These are phyloP conservation scores for Lasiodiplodia hormozganensis DNA, from an alignment of 2,329 filamentous ascomycete species.

Conservation along the genomic window DNA sequence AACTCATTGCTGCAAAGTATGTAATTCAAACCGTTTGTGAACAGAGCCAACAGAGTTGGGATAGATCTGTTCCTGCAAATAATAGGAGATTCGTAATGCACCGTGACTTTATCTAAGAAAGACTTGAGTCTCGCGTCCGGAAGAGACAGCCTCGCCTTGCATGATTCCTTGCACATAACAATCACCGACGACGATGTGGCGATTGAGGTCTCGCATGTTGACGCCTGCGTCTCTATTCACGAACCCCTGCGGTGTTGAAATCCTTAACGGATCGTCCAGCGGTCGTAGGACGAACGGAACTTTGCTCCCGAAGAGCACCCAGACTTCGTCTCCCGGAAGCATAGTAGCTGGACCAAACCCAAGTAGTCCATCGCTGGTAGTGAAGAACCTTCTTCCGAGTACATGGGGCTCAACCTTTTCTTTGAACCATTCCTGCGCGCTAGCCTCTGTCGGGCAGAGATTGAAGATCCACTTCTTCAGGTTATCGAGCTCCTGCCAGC, in stretches of 20 bases:
- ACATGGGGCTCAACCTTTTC: neutral
- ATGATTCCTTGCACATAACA: conserved; percentile 16
- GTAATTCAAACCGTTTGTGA: too few species aligned
- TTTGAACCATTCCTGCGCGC: neutral
- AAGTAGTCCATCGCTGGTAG: neutral
- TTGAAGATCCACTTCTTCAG: conserved; percentile 2
- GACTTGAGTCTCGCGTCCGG: too few species aligned
- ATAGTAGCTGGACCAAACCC: conserved; percentile 10
- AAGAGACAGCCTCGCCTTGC: neutral
- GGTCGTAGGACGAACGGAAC: conserved; percentile 4
- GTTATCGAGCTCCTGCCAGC: neutral
- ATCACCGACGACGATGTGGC: neutral
- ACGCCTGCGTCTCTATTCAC: neutral
- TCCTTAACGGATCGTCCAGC: too few species aligned
- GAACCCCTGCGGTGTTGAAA: neutral
- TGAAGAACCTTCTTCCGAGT: neutral
- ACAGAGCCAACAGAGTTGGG: too few species aligned
- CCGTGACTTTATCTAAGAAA: too few species aligned
- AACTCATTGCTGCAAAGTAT: too few species aligned
- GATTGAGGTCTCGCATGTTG: neutral
- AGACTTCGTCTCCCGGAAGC: neutral
- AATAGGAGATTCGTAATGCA: too few species aligned
- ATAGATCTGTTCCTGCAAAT: too few species aligned
- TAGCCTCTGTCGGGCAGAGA: too few species aligned
- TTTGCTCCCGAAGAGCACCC: neutral